Percentiles rank a stretch among this genome's conserved stretches.
Conservation (phyloP, 2,329 filamentous ascomycete species). For the Colletotrichum brevisporum region DNA sequence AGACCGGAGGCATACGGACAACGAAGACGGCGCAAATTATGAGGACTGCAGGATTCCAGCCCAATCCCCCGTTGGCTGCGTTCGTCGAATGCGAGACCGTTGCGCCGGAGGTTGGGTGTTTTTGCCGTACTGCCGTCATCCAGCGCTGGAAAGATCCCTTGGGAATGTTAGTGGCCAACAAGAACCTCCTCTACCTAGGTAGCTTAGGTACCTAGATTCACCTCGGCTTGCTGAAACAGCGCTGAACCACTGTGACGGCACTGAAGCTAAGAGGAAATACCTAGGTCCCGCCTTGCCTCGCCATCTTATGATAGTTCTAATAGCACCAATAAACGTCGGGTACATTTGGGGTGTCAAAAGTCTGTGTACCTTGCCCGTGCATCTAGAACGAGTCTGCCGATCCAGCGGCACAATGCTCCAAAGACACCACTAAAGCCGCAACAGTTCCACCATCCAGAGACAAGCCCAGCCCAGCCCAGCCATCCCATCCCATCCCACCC, state of each 20-base stretch:
- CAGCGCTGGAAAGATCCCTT: background rate
- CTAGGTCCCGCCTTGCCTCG: no score
- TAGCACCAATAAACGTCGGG: conserved; percentile 32
- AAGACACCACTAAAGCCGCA: conserved; percentile 4
- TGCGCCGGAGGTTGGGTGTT: background rate
- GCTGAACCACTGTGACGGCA: conserved; percentile 23
- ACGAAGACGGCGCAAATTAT: conserved; percentile 29
- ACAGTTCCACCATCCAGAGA: conserved; percentile 1
- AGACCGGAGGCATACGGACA: conserved; percentile 22
- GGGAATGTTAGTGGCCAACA: background rate
- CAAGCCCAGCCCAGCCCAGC: conserved; percentile 18
- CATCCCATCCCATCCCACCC: conserved; percentile 33
- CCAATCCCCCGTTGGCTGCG: conserved; percentile 27
- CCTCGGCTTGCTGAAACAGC: conserved; percentile 1
- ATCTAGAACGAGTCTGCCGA: conserved; percentile 34
- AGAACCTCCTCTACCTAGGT: background rate
- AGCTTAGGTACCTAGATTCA: background rate
- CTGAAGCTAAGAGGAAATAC: background rate
- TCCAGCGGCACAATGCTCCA: conserved; percentile 10
- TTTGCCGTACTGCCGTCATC: conserved; percentile 9
- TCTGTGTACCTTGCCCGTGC: conserved; percentile 1
- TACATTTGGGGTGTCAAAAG: no score
- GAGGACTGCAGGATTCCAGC: conserved; percentile 36
- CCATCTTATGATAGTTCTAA: background rate
- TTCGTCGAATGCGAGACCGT: conserved; percentile 11